Percentiles rank a stretch among this genome's conserved stretches.
phyloP scores from a whole-genome alignment of 2,329 filamentous ascomycete genomes.

The Dactylellina haptotyla region DNA sequence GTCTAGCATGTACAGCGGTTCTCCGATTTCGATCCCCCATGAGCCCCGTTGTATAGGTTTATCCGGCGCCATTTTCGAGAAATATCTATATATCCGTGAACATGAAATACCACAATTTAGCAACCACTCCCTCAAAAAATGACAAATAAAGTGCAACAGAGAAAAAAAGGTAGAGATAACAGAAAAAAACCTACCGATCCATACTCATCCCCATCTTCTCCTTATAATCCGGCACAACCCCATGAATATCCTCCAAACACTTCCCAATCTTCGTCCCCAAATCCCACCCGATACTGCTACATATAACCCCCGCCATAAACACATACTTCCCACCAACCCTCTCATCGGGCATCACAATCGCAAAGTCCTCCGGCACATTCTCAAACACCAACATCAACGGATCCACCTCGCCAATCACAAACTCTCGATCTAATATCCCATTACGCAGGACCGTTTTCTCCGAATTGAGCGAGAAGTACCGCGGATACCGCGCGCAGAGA shows the following conservation, averaged over 20 bases:
- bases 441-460: conserved; percentile 69
- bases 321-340: conserved; percentile 73
- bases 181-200: conserved; percentile 71
- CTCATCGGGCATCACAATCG: conserved; percentile 76
- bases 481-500: conserved; percentile 78
- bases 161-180: too few relatives aligned
- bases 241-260: conserved; percentile 76
- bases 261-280: conserved; percentile 77
- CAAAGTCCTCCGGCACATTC: conserved; percentile 87
- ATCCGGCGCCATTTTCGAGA: conserved; percentile 78
- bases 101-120: too few relatives aligned
- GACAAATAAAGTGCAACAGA: too few relatives aligned
- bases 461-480: conserved; percentile 71
- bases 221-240: conserved; percentile 80
- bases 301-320: conserved; percentile 79
- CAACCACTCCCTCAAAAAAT: too few relatives aligned
- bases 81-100: conserved; percentile 70
- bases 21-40: conserved; percentile 81
- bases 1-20: conserved; percentile 78
- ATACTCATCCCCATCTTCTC: conserved; percentile 89
- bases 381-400: conserved; percentile 77
- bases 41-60: conserved; percentile 84
- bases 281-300: conserved; percentile 83
- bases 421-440: conserved; percentile 71
- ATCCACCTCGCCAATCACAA: conserved; percentile 70